Base-by-base conservation (phyloP, 768 basidiomycete species). In the Lepiota brunneoincarnata region DNA sequence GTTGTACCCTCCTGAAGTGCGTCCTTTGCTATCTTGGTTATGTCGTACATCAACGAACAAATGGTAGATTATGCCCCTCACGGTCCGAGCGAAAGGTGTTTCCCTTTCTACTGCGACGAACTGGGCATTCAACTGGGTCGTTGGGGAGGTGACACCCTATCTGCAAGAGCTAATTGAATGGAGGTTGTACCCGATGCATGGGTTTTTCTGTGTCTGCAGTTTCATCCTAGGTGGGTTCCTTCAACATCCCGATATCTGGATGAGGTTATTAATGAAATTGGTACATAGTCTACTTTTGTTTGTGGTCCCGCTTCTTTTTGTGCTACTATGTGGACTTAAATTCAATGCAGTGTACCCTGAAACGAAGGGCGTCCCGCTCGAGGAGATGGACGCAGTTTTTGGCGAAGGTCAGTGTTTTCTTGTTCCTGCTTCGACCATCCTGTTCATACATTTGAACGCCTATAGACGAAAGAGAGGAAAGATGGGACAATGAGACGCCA, bases 161-260 rank as follows among this genome's bases (percentile, higher is more conserved):
- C 73, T 97, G 36, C 93, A 96, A 69, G 92, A 94, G 55, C 69
- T 80, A 18, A 96, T 98, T 60, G 80, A 79, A 38, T 98, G 95
- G 94, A 79, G 90, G 43, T 67, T 98, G 51, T 97, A 98, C 72
- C 91, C 92, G 0, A 95, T 98, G 93, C 93, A 96, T 61, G 92
- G 87, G 20, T 93, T 93, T 72, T 94, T 93, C 70, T 93, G 93
- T 66, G 81, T 81, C 7, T 86, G 89, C 63, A 91, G 91, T 64
- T 91, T 95, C 65, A 73, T 96, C 43, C 73, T 93, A 40, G 89
- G 84, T 85, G 64, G 61, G 56, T 21, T 52, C 57, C 31, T 40
- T 58, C 49, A 15, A 58, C 11, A 20, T 46, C 5, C 24, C 7
- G 34, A 35, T 43, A 10, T 20, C 34, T 10, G 28, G 51, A 31